Base-by-base conservation (phyloP, 345 rosid genomes). In the Citrus reticulata region DNA sequence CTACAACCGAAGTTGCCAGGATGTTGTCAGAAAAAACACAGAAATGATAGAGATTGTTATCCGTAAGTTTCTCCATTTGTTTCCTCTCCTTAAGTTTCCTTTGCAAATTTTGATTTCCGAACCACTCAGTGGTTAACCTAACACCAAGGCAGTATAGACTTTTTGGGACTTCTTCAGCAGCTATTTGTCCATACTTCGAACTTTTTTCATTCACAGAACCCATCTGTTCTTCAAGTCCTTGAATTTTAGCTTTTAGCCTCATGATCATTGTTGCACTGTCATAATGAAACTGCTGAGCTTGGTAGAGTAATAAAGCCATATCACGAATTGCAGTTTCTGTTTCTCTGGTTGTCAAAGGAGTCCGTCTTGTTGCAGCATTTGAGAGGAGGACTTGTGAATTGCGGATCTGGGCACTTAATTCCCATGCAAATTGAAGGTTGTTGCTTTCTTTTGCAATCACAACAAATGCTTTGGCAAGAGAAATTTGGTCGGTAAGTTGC, bases 401-500 rank as follows among this genome's bases (percentile, higher is more conserved):
- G 60, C 97, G 97, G 79, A 95, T 95, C 84, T 95, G 98, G 40
- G 98, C 97, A 80, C 98, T 93, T 77, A 95, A 81, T 72, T 93
- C 98, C 98, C 98, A 95, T 22, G 98, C 98, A 84, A 93, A 92
- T 85, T 95, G 98, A 55, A 93, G 90, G 78, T 95, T 95, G 80
- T 84, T 95, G 84, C 95, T 93, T 85, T 95, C 98, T 87, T 95
- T 95, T 17, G 97, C 97, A 78, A 95, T 95, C 77, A 91, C 97
- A 24, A 95, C 94, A 78, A 93, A 90, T 32, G 95, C 92, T 86
- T 95, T 93, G 64, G 98, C 98, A 67, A 95, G 95, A 77, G 93
- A 84, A 55, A 95, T 95, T 82, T 95, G 98, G 75, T 95, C 98
- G 9, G 88, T 91, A 19, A 95, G 85, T 85, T 95, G 98, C 72